Evolutionary conservation across 2,329 filamentous ascomycete species (phyloP).

Genomic region (Pseudocercospora cruenta): DNA sequence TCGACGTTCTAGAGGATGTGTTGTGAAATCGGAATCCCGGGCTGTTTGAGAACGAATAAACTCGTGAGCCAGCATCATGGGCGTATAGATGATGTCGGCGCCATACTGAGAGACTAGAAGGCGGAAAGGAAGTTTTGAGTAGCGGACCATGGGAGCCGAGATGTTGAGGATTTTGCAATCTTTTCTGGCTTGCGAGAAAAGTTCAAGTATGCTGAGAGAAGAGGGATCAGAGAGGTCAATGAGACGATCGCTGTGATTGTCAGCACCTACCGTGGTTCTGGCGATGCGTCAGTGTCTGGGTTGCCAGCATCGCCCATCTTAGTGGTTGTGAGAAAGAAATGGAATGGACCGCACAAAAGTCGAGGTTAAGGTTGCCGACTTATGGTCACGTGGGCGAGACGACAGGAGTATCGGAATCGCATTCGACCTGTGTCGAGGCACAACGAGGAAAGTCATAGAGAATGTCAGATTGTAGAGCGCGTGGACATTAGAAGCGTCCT

Average conservation of each 20-base stretch:
- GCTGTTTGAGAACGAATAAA: conserved; percentile 36
- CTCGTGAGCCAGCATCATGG: conserved; percentile 59
- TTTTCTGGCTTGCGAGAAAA: conserved; percentile 60
- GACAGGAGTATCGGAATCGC: neutral
- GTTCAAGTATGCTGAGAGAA: conserved; percentile 37
- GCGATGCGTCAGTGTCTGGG: neutral
- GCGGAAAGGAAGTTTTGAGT: conserved; percentile 65
- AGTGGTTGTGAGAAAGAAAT: neutral
- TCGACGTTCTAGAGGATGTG: conserved; percentile 47
- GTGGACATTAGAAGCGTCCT: neutral
- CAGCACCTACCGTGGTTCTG: conserved; percentile 4
- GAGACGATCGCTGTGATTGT: neutral
- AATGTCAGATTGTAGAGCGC: too few species aligned
- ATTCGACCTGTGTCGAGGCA: too few species aligned
- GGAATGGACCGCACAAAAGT: neutral
- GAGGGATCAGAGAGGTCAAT: neutral
- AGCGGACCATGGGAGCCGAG: conserved; percentile 26
- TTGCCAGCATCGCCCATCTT: neutral
- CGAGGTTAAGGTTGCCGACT: neutral
- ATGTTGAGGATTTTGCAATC: conserved; percentile 51
- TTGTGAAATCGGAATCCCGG: conserved; percentile 65
- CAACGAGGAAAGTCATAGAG: too few species aligned
- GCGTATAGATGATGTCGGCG: conserved; percentile 70
- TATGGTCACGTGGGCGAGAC: neutral
- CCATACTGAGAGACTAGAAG: conserved; percentile 68